Percentiles rank a stretch among this genome's conserved stretches.
These are phyloP conservation scores for Dothistroma pini DNA, from an alignment of 2,329 filamentous ascomycete genomes.

Conservation along the genomic window DNA sequence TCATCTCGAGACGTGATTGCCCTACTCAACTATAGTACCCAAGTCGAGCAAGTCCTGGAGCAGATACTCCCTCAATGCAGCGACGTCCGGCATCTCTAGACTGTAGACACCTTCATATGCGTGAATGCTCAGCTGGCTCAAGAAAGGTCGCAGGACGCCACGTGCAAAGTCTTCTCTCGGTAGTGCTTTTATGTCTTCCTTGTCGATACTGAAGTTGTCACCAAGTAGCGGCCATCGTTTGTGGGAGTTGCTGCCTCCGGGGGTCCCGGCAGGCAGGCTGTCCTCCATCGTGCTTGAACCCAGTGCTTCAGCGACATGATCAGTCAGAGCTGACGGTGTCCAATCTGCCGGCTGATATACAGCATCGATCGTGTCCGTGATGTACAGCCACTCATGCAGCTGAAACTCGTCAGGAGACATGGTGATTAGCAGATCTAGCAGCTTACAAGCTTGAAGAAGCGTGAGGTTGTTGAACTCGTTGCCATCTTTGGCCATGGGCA, in stretches of 20 bases:
- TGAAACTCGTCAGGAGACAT: constrained; percentile 94
- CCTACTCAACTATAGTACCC: constrained; percentile 49
- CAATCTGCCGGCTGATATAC: constrained; percentile 74
- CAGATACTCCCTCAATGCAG: constrained; percentile 49
- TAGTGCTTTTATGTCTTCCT: constrained; percentile 51
- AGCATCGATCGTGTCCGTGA: constrained; percentile 94
- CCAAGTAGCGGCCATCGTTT: constrained; percentile 41
- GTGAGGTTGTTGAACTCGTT: constrained; percentile 74
- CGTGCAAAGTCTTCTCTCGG: constrained; percentile 62
- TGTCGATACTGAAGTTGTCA: constrained; percentile 55
- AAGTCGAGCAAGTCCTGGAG: constrained; percentile 34
- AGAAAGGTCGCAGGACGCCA: constrained; percentile 79
- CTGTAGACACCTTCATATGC: constrained; percentile 91
- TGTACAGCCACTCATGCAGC: constrained; percentile 95
- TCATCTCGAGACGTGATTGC: neutral
- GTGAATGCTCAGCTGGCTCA: constrained; percentile 86
- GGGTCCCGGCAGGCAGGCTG: neutral
- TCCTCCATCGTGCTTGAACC: constrained; percentile 40
- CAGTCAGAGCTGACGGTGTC: constrained; percentile 71
- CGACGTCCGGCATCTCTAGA: constrained; percentile 67
- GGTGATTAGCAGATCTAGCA: constrained; percentile 83
- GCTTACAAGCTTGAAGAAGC: constrained; percentile 86
- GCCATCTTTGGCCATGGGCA: constrained; percentile 60
- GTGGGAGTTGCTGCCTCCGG: neutral
- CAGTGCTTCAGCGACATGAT: constrained; percentile 77